Percentiles rank a stretch among this genome's conserved stretches.
phyloP scores from a whole-genome alignment of 768 basidiomycete species.

The Amanita molliuscula region DNA sequence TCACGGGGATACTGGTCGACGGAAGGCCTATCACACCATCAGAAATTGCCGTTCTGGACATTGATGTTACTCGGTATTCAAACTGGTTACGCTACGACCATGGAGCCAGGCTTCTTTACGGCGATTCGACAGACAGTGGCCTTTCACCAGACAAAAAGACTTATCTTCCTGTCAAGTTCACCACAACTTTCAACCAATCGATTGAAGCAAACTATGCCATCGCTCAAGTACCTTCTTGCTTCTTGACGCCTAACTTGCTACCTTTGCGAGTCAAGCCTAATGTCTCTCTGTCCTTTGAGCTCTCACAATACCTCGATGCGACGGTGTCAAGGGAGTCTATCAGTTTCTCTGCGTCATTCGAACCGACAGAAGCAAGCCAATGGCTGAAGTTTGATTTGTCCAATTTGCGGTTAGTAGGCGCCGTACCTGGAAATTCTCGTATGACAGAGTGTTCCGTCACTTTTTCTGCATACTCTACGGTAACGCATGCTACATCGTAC shows the following conservation, averaged over 20 bases:
- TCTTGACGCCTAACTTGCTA: slow-evolving; percentile 46
- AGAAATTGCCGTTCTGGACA: slow-evolving; percentile 44
- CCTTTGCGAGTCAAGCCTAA: slow-evolving; percentile 45
- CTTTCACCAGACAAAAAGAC: slow-evolving; percentile 4
- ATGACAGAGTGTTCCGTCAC: slow-evolving; percentile 35
- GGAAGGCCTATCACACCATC: slow-evolving; percentile 42
- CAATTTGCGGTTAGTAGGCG: slow-evolving; percentile 41
- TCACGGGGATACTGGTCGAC: slow-evolving; percentile 54
- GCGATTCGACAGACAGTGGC: slow-evolving; percentile 15
- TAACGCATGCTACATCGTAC: slow-evolving; percentile 66
- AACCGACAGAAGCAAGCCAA: slow-evolving; percentile 34
- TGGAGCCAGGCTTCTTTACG: slow-evolving; percentile 46
- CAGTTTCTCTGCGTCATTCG: slow-evolving; percentile 43
- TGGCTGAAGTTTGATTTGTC: slow-evolving; percentile 45
- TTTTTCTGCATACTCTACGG: slow-evolving; percentile 57
- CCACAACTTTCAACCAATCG: slow-evolving; percentile 57
- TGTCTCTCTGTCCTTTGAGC: slow-evolving; percentile 37
- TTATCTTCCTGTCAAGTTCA: slow-evolving; percentile 47
- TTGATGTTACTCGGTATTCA: slow-evolving; percentile 49
- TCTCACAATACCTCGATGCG: slow-evolving; percentile 49
- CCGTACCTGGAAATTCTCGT: slow-evolving; percentile 36
- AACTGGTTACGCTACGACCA: slow-evolving; percentile 56
- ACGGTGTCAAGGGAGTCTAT: slow-evolving; percentile 30
- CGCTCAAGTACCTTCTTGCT: slow-evolving; percentile 63
- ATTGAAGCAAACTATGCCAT: slow-evolving; percentile 54